Percentiles rank a stretch among this genome's conserved stretches.
Evolutionary conservation across 2,329 filamentous ascomycete genomes (phyloP).

Genomic region (Dichotomopilus funicola): DNA sequence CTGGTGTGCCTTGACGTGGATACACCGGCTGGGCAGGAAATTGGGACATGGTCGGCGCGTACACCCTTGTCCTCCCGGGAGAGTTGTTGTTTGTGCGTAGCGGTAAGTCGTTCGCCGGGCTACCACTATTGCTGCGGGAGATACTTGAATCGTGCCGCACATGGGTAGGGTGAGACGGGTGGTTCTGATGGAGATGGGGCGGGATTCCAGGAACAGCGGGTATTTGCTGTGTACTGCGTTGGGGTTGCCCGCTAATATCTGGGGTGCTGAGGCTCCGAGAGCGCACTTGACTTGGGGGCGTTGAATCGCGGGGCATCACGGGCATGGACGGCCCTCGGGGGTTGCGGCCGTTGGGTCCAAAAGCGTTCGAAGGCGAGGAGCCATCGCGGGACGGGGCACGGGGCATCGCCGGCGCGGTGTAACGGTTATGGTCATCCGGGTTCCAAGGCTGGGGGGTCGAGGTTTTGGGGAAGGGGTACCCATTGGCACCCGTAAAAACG

Average conservation of each 20-base stretch:
- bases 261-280: slow-evolving; percentile 91
- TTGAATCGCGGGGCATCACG: slow-evolving; percentile 51
- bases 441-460: slow-evolving; percentile 64
- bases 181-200: slow-evolving; percentile 60
- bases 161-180: slow-evolving; percentile 50
- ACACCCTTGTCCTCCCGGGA: slow-evolving; percentile 50
- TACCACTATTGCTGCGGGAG: slow-evolving; percentile 74
- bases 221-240: slow-evolving; percentile 45
- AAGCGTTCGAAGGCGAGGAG: slow-evolving; percentile 55
- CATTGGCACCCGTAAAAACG: slow-evolving; percentile 51
- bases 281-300: slow-evolving; percentile 52
- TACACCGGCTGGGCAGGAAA: slow-evolving; percentile 51
- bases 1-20: slow-evolving; percentile 39
- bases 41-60: slow-evolving; percentile 47
- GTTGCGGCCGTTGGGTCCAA: slow-evolving; percentile 56
- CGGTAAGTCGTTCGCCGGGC: slow-evolving; percentile 63
- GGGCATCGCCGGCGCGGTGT: slow-evolving; percentile 82
- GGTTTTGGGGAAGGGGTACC: slow-evolving; percentile 67
- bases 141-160: slow-evolving; percentile 51
- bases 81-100: slow-evolving; percentile 65
- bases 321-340: slow-evolving; percentile 74
- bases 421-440: slow-evolving; percentile 62
- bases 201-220: slow-evolving; percentile 73
- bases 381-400: slow-evolving; percentile 75
- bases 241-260: slow-evolving; percentile 71